These are phyloP conservation scores for Wickerhamiella brachini DNA, from an alignment of 805 yeast genomes.

Conservation along the genomic window DNA sequence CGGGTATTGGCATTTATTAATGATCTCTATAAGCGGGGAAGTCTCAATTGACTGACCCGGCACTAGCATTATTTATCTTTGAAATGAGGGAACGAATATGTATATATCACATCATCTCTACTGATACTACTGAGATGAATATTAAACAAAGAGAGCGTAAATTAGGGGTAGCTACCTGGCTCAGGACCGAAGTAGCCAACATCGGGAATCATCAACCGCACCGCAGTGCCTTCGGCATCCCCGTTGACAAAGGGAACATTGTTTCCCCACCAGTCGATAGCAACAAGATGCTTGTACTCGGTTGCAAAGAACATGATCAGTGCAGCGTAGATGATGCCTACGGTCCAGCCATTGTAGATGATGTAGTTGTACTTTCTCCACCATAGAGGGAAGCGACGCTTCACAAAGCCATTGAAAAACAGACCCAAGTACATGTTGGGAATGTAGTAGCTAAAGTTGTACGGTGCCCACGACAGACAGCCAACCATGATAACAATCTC, in stretches of 20 bases:
- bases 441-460: slow-evolving; percentile 13
- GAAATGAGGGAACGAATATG: too few species aligned
- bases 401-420: slow-evolving; percentile 33
- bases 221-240: slow-evolving; percentile 6
- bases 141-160: too few species aligned
- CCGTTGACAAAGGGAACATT: slow-evolving; percentile 14
- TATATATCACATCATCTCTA: too few species aligned
- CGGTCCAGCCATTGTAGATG: slow-evolving; percentile 39
- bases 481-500: slow-evolving; percentile 35
- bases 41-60: neutral
- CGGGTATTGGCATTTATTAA: slow-evolving; percentile 22
- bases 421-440: slow-evolving; percentile 20
- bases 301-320: slow-evolving; percentile 42
- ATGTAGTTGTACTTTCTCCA: slow-evolving; percentile 39
- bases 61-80: neutral
- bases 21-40: slow-evolving; percentile 11
- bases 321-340: slow-evolving; percentile 54
- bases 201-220: slow-evolving; percentile 13
- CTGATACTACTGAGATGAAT: too few species aligned
- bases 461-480: slow-evolving; percentile 25
- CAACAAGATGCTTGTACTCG: slow-evolving; percentile 28
- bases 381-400: slow-evolving; percentile 37
- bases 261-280: slow-evolving; percentile 55
- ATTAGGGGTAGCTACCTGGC: slow-evolving; percentile 1
- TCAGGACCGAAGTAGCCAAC: slow-evolving; percentile 22